Evolutionary conservation across 257 asterid genomes (phyloP).

Genomic region (Prunella vulgaris): DNA sequence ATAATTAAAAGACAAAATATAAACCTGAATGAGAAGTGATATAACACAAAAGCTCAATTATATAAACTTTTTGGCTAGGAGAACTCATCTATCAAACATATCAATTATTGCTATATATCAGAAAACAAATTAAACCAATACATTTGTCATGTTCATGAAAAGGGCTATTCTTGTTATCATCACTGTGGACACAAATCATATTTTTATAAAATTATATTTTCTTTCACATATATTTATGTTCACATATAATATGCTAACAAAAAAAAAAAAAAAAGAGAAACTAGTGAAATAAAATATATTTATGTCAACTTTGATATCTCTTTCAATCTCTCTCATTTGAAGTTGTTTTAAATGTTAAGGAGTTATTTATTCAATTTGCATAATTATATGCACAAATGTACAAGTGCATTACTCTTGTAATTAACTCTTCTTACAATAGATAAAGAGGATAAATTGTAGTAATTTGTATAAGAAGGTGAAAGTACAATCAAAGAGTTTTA

Average conservation of each 20-base stretch:
- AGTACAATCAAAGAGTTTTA: neutral
- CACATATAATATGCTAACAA: neutral
- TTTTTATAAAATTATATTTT: neutral
- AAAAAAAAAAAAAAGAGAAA: neutral
- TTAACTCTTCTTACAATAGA: neutral
- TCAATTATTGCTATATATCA: neutral
- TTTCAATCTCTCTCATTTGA: neutral
- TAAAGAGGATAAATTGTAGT: neutral
- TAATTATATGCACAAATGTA: no score
- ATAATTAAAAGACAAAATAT: neutral
- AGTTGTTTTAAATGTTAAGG: neutral
- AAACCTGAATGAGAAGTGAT: neutral
- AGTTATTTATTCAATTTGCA: no score
- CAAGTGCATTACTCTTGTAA: neutral
- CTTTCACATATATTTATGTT: neutral
- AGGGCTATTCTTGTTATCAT: neutral
- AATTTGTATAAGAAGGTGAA: neutral
- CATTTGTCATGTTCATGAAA: neutral
- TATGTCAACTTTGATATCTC: neutral
- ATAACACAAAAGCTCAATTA: neutral
- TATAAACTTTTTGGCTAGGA: neutral
- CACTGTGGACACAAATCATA: slow-evolving; percentile 1
- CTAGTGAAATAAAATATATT: neutral
- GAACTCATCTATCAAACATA: neutral
- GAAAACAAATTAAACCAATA: neutral